A percentile compares a stretch with the other conserved stretches of the same genome.
Evolutionary conservation across 1,284 basidiomycete genomes (phyloP).

Genomic region (Bondarzewia mesenterica): DNA sequence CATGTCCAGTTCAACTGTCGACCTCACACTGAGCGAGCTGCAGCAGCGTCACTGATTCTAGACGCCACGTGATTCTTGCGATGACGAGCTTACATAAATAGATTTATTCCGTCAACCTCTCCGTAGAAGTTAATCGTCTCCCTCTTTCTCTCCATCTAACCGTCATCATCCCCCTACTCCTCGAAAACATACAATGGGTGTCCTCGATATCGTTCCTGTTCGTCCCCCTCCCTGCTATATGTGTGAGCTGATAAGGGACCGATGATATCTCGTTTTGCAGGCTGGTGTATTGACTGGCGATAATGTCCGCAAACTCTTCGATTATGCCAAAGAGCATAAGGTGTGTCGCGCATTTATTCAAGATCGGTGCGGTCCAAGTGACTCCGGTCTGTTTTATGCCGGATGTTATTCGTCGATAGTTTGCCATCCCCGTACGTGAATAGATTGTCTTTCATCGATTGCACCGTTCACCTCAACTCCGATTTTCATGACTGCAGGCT

Average conservation of each 20-base stretch:
- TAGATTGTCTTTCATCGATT: conserved; percentile 2
- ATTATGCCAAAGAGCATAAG: conserved; percentile 79
- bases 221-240: conserved; percentile 19
- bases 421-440: conserved; percentile 74
- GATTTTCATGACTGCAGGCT: conserved; percentile 35
- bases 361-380: background rate
- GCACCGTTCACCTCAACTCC: conserved; percentile 10
- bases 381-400: background rate
- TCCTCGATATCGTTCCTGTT: conserved; percentile 67
- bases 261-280: conserved; percentile 27
- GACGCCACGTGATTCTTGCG: background rate
- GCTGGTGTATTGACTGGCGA: conserved; percentile 85
- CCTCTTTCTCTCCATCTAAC: background rate
- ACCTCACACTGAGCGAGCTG: too few relatives aligned
- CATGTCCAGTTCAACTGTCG: too few relatives aligned
- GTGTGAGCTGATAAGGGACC: background rate
- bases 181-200: conserved; percentile 37
- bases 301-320: conserved; percentile 81
- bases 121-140: background rate
- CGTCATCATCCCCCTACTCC: background rate
- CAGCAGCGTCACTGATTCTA: background rate
- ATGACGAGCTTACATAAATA: background rate
- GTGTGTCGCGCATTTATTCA: conserved; percentile 31
- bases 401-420: too few relatives aligned
- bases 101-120: background rate